Evolutionary conservation across 2,329 filamentous ascomycete genomes (phyloP), one percentile per base, ranked within the genome.

Genomic region (Colletotrichum sublineola): DNA sequence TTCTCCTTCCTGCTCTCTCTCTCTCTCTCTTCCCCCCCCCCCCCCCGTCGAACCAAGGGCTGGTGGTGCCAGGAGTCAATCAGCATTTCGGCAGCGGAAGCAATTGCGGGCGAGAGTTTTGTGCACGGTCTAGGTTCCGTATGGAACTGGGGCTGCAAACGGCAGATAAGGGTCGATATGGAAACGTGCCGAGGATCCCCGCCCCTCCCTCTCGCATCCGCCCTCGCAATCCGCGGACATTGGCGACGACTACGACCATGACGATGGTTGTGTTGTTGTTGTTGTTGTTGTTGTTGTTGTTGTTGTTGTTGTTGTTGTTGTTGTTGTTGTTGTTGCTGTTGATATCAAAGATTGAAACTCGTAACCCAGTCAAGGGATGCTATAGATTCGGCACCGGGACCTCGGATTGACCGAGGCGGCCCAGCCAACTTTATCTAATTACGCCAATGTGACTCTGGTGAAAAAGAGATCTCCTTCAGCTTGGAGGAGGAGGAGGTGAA

Each of bases 91-190:
- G 24, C 56, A 44, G 52, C 44, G 40, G 60, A 33, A 33, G 50
- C 68, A 46, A 52, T 57, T 42, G n/a, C 46, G 46, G 36, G 46
- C 33, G 69, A 69, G 66, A 52, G 44, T 73, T 70, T 57, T 31
- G 55, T 55, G 60, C 66, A 69, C 66, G 69, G 69, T 29, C 58
- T 69, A 31, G 69, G 57, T 62, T 55, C 69, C 65, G 65, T 56
- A 69, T 63, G 65, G 65, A 64, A 58, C 53, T 58, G 61, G 48
- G 46, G 33, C n/a, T 53, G n/a, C 55, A 44, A 33, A 24, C 33
- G 52, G 24, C 31, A 48, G 58, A 63, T 63, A 31, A 33, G 62
- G n/a, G 38, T 52, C 42, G 48, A 42, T 61, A 48, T 50, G 29
- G 61, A 61, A 58, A 70, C 42, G 40, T 65, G 70, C 70, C 66